Evolutionary conservation across 1,284 basidiomycete genomes (phyloP).

Genomic region (Trichosporon asahii): DNA sequence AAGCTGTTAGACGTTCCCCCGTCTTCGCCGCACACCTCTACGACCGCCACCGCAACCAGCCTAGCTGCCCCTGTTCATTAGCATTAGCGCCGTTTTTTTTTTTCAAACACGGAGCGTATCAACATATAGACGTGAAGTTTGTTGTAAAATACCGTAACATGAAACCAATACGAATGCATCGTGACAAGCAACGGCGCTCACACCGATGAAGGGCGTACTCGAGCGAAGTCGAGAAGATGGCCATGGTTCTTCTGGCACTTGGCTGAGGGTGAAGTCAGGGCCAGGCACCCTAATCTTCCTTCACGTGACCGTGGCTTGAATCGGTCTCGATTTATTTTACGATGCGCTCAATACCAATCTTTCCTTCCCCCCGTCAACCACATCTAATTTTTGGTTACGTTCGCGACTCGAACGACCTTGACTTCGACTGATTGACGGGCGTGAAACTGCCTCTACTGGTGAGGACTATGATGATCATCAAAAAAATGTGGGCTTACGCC

Average conservation of each 20-base stretch:
- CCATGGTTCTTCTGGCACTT: too few species aligned
- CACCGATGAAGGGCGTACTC: too few species aligned
- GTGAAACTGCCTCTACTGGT: constrained; percentile 5
- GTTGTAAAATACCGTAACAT: background rate
- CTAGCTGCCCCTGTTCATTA: background rate
- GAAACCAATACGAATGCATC: background rate
- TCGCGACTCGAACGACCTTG: background rate
- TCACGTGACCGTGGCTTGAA: background rate
- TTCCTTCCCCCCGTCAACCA: constrained; percentile 11
- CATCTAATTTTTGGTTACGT: constrained; percentile 4
- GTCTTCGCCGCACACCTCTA: background rate
- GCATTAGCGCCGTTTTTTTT: background rate
- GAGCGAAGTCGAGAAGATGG: too few species aligned
- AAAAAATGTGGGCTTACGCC: background rate
- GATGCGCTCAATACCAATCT: background rate
- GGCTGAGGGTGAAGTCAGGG: too few species aligned
- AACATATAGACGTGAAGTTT: background rate
- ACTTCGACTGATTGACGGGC: constrained; percentile 8
- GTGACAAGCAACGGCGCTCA: background rate
- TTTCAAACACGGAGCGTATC: background rate
- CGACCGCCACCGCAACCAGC: background rate
- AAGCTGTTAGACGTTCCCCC: constrained; percentile 18
- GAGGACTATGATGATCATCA: background rate
- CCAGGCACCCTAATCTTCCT: background rate
- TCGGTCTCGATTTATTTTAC: constrained; percentile 6